Conservation (phyloP, 768 basidiomycete species). For the Boletus tylopilopsis region DNA sequence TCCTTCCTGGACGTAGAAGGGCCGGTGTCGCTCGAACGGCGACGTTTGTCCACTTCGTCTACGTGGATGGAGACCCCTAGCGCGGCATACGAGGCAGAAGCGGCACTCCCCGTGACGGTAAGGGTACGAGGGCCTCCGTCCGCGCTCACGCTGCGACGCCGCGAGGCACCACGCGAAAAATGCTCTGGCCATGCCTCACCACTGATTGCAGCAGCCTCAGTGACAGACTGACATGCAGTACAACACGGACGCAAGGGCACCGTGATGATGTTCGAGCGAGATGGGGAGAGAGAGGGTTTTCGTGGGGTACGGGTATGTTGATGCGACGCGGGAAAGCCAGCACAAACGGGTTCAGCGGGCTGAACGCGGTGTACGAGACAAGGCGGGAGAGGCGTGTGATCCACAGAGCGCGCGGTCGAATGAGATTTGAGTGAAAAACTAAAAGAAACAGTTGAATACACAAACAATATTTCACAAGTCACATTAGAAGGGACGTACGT, state of each 20-base stretch:
- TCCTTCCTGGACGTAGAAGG: not conserved
- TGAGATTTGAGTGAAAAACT: slow-evolving; percentile 44
- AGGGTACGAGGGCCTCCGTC: slow-evolving; percentile 31
- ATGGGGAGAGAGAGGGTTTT: slow-evolving; percentile 30
- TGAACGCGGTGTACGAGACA: slow-evolving; percentile 51
- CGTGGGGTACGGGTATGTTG: slow-evolving; percentile 18
- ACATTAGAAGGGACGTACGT: slow-evolving; percentile 47
- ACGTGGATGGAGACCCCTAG: slow-evolving; percentile 44
- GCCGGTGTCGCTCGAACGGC: slow-evolving; percentile 40
- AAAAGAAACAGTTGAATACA: not conserved
- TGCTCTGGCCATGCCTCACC: slow-evolving; percentile 60
- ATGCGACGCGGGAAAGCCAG: not conserved
- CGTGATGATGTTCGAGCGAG: slow-evolving; percentile 42
- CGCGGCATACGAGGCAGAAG: slow-evolving; percentile 21
- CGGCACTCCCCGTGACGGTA: slow-evolving; percentile 29
- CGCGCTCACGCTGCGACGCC: slow-evolving; percentile 48
- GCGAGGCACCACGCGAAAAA: slow-evolving; percentile 59
- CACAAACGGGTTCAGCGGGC: slow-evolving; percentile 11
- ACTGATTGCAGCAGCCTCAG: slow-evolving; percentile 51
- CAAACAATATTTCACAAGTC: not conserved
- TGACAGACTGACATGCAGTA: slow-evolving; percentile 53
- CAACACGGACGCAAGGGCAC: slow-evolving; percentile 75
- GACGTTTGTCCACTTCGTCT: slow-evolving; percentile 62
- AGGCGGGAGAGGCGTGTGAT: slow-evolving; percentile 41
- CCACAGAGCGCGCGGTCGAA: slow-evolving; percentile 37